Percentiles rank a stretch among this genome's conserved stretches.
Evolutionary conservation across 2,329 filamentous ascomycete genomes (phyloP).

Genomic region (Trichoderma atroviride): DNA sequence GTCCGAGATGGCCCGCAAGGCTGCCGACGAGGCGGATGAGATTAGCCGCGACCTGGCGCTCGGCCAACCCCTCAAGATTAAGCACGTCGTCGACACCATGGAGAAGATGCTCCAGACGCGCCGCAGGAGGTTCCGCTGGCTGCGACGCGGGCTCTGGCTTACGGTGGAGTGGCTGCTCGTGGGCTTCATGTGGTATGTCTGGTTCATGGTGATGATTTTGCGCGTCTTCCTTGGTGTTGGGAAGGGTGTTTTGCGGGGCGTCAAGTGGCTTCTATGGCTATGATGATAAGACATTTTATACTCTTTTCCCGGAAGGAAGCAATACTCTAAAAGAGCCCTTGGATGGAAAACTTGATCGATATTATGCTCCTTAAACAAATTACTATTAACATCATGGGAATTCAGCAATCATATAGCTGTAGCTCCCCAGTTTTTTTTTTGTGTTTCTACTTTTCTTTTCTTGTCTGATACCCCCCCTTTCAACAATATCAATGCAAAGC

Average conservation of each 20-base stretch:
- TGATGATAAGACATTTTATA: conserved; percentile 40
- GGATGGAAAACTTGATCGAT: background rate
- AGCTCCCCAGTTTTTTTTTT: background rate
- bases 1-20: conserved; percentile 63
- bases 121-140: conserved; percentile 69
- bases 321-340: background rate
- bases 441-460: background rate
- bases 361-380: background rate
- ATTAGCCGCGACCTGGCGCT: conserved; percentile 75
- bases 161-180: conserved; percentile 85
- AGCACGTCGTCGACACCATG: conserved; percentile 77
- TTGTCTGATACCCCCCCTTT: conserved; percentile 23
- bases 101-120: conserved; percentile 74
- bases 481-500: background rate
- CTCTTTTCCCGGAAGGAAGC: background rate
- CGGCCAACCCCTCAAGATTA: conserved; percentile 76
- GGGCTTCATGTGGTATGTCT: conserved; percentile 91
- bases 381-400: background rate
- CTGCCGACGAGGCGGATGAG: conserved; percentile 78
- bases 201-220: conserved; percentile 81
- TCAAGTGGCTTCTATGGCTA: conserved; percentile 86
- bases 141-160: conserved; percentile 76
- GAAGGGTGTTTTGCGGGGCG: conserved; percentile 58
- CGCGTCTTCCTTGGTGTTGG: conserved; percentile 66
- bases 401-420: background rate